Conservation (phyloP, 1,284 basidiomycete genomes). For the Bjerkandera adusta region DNA sequence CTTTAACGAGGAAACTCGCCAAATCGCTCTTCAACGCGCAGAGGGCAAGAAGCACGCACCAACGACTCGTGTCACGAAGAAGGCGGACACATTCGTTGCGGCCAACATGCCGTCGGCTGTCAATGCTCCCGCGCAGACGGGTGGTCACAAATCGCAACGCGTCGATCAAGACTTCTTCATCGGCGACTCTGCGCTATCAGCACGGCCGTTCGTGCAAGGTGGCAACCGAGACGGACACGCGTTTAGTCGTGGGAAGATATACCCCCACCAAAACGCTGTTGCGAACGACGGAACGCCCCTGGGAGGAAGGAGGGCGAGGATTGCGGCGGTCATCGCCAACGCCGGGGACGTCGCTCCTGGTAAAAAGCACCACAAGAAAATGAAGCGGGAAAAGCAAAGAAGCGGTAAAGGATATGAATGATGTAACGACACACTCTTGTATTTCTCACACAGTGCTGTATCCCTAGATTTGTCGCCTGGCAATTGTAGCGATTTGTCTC, state of each 20-base stretch:
- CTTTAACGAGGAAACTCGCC: conserved; percentile 80
- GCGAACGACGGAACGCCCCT: conserved; percentile 73
- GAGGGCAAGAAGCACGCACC: conserved; percentile 84
- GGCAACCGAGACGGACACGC: conserved; percentile 53
- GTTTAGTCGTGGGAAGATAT: conserved; percentile 63
- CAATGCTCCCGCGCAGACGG: conserved; percentile 27
- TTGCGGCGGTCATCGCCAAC: conserved; percentile 46
- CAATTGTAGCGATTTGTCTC: too few species aligned
- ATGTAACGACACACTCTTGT: conserved; percentile 8
- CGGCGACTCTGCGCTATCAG: conserved; percentile 45
- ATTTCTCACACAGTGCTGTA: conserved; percentile 4
- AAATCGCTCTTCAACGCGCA: conserved; percentile 56
- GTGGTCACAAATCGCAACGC: conserved; percentile 56
- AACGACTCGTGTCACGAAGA: conserved; percentile 77
- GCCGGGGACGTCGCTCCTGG: conserved; percentile 41
- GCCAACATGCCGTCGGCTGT: conserved; percentile 28
- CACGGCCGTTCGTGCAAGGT: conserved; percentile 68
- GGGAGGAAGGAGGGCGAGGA: conserved; percentile 43
- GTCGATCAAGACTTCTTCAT: conserved; percentile 88
- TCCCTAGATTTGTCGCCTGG: conserved; percentile 8
- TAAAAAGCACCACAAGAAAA: conserved; percentile 91
- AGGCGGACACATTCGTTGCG: conserved; percentile 78
- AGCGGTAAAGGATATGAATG: conserved; percentile 90
- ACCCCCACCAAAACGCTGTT: conserved; percentile 81
- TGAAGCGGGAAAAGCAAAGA: conserved; percentile 82